Evolutionary conservation across 106 monocot genomes (phyloP).

Genomic region (Dendrobium officinale): DNA sequence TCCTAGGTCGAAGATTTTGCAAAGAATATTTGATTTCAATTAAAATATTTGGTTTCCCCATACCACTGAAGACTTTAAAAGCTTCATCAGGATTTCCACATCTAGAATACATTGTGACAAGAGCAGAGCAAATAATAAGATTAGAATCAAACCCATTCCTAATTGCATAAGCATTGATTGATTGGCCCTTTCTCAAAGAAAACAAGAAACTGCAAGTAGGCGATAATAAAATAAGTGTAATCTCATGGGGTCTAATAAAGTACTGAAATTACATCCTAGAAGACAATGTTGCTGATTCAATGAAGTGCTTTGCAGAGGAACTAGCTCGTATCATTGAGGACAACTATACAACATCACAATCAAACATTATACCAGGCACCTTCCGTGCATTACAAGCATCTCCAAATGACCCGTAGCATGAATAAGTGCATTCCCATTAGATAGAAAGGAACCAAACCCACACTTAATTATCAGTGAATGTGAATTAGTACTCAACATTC

Average conservation of each 20-base stretch:
- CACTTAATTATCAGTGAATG: constrained; percentile 30
- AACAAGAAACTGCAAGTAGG: constrained; percentile 45
- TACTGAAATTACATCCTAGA: constrained; percentile 32
- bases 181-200: constrained; percentile 36
- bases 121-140: constrained; percentile 24
- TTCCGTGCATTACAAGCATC: constrained; percentile 10
- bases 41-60: constrained; percentile 23
- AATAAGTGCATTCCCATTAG: constrained; percentile 40
- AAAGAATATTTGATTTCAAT: no score
- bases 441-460: constrained; percentile 2
- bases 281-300: constrained; percentile 26
- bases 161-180: constrained; percentile 38
- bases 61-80: constrained; percentile 20
- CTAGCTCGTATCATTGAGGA: constrained; percentile 24
- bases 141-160: constrained; percentile 28
- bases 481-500: constrained; percentile 7
- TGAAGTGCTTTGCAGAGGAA: constrained; percentile 9
- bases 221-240: constrained; percentile 32
- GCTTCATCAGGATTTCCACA: constrained; percentile 32
- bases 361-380: constrained; percentile 19
- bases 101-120: constrained; percentile 37
- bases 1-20: no score
- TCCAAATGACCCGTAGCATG: constrained; percentile 32
- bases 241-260: constrained; percentile 29
- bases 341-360: constrained; percentile 36